phyloP scores from a whole-genome alignment of 129 eudicot species.

The Ambrosia trifida region DNA sequence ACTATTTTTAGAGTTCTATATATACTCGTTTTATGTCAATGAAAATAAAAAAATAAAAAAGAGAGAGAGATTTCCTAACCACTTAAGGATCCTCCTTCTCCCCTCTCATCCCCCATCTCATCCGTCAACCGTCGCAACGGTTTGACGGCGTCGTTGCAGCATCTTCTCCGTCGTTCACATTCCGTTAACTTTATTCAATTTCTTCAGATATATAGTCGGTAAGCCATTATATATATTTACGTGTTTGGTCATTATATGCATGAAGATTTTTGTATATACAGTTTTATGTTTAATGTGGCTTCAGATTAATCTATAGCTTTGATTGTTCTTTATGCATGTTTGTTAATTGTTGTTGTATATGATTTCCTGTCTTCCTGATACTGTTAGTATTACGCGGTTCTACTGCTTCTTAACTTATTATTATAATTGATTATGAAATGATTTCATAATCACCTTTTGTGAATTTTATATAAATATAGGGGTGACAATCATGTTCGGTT shows the following conservation, averaged over 20 bases:
- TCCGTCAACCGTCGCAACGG: conserved; percentile 62
- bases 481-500: too few species aligned
- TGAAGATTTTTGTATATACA: background rate
- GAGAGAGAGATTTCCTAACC: conserved; percentile 29
- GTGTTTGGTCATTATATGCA: background rate
- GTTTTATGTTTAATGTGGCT: background rate
- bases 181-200: background rate
- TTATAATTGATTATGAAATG: too few species aligned
- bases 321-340: background rate
- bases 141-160: conserved; percentile 44
- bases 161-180: background rate
- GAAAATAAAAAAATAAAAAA: background rate
- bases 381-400: too few species aligned
- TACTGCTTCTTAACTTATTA: too few species aligned
- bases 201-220: conserved; percentile 11
- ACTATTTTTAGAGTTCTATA: conserved; percentile 13
- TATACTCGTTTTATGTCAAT: conserved; percentile 11
- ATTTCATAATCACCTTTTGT: background rate
- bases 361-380: too few species aligned
- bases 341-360: background rate
- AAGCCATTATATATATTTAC: background rate
- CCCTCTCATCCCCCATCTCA: conserved; percentile 25
- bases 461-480: background rate
- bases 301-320: too few species aligned
- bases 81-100: conserved; percentile 19